These are phyloP conservation scores for Podospora australis DNA, from an alignment of 495 filamentous ascomycete species.

Conservation along the genomic window DNA sequence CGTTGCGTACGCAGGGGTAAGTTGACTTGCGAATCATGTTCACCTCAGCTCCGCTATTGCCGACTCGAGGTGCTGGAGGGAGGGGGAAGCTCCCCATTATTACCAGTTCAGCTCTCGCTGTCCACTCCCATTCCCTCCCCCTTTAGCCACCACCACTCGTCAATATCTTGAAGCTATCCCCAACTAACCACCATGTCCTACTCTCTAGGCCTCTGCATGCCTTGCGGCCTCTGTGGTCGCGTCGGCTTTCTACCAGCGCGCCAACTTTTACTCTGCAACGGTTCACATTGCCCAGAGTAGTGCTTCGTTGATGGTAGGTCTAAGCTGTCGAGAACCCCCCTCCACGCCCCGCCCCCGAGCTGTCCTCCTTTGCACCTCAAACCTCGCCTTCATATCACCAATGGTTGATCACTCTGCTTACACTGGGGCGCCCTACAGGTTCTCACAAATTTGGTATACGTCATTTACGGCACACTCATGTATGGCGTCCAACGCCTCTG, in stretches of 20 bases:
- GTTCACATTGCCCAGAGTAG: slow-evolving; percentile 95
- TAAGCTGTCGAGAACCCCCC: slow-evolving; percentile 1
- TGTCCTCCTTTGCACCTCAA: too few relatives aligned
- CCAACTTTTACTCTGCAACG: slow-evolving; percentile 96
- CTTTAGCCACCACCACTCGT: slow-evolving; percentile 12
- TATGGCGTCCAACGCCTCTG: slow-evolving; percentile 84
- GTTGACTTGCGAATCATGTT: slow-evolving; percentile 9
- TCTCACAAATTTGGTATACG: slow-evolving; percentile 77
- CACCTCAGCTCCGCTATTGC: not conserved
- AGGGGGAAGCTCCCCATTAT: not conserved
- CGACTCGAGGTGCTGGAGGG: not conserved
- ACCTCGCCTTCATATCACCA: too few relatives aligned
- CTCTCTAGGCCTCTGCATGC: slow-evolving; percentile 18
- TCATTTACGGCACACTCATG: slow-evolving; percentile 67
- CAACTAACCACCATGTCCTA: slow-evolving; percentile 1
- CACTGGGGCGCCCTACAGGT: slow-evolving; percentile 47
- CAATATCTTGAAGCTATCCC: slow-evolving; percentile 6
- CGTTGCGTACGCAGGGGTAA: slow-evolving; percentile 52
- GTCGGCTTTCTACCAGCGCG: slow-evolving; percentile 85
- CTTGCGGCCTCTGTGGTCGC: slow-evolving; percentile 43
- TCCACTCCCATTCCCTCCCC: too few relatives aligned
- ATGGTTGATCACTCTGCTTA: too few relatives aligned
- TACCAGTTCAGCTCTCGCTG: too few relatives aligned
- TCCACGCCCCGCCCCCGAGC: too few relatives aligned
- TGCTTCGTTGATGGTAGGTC: slow-evolving; percentile 79